Evolutionary conservation across 208 protist species (phyloP), one percentile per base, ranked within the genome.

Genomic region (Trypanosoma mega): DNA sequence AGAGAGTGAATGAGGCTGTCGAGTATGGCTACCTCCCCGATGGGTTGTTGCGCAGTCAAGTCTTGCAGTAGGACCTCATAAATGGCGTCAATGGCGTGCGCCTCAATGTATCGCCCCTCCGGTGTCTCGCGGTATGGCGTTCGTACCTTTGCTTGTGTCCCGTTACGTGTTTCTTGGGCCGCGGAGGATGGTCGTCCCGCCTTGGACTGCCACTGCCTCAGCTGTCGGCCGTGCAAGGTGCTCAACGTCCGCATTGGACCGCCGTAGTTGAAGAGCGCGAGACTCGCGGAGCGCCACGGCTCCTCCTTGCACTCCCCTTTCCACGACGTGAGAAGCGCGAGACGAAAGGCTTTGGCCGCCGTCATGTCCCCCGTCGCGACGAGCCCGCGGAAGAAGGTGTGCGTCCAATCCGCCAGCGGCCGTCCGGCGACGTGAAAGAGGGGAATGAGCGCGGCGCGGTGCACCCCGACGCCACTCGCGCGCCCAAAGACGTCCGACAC

Each of bases 61-160:
- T 69, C 69, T 3, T 68, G 55, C 16, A 90, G 56, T 65, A 93
- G 74, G 44, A 77, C 68, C 50, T 93, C 75, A 46, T 82, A 90
- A 27, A 93, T 49, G 31, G 77, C 76, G 26, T 86, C 73, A 37
- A 93, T 67, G 33, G 61, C 78, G 46, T 89, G 70, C 1, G 33
- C 36, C 24, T 49, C 37, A 34, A 65, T 54, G 46, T 74, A 79
- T 11, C 59, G 49, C 21, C 59, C 55, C 60, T 44, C 73, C 54
- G n/a, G 48, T 58, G 69, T 87, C 71, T 49, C 66, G 8, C 72
- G 34, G 51, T 57, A 21, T 36, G 4, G 11, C 5, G 54, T 14
- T 7, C 18, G n/a, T 2, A 18, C 3, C n/a, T 18, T 43, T 44
- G n/a, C n/a, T 26, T 21, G 36, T 18, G 26, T 50, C 9, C 8